A percentile compares a stretch with the other conserved stretches of the same genome.
Conservation (phyloP, 495 filamentous ascomycete genomes). For the Friedmanniomyces endolithicus region DNA sequence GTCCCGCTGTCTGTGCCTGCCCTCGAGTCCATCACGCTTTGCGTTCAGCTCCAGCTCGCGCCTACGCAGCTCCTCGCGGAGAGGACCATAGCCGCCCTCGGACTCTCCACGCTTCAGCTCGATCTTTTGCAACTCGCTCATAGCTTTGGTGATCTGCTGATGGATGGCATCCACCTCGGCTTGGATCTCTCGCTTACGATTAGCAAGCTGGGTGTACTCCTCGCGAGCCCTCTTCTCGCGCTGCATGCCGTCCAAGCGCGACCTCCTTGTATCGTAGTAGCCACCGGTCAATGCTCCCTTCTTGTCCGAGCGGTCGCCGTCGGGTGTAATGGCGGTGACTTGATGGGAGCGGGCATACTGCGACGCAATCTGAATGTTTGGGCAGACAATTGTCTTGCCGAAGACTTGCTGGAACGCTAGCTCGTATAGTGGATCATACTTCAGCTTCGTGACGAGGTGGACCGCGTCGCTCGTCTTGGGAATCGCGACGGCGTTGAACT, state of each 20-base stretch:
- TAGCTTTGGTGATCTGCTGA: slow-evolving; percentile 71
- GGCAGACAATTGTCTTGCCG: slow-evolving; percentile 89
- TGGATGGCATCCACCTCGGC: slow-evolving; percentile 61
- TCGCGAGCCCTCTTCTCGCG: slow-evolving; percentile 62
- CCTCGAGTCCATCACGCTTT: slow-evolving; percentile 60
- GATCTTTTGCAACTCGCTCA: slow-evolving; percentile 68
- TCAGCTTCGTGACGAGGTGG: slow-evolving; percentile 73
- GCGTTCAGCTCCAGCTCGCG: slow-evolving; percentile 61
- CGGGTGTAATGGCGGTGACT: slow-evolving; percentile 83
- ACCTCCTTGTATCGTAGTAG: slow-evolving; percentile 71
- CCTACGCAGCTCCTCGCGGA: slow-evolving; percentile 56
- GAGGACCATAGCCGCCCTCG: slow-evolving; percentile 70
- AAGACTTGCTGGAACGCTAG: slow-evolving; percentile 87
- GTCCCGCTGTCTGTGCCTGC: slow-evolving; percentile 54
- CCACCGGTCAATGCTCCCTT: slow-evolving; percentile 90
- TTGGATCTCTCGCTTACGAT: slow-evolving; percentile 45
- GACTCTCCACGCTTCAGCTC: slow-evolving; percentile 67
- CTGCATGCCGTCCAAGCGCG: slow-evolving; percentile 71
- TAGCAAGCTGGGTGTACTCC: slow-evolving; percentile 54
- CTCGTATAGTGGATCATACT: slow-evolving; percentile 64
- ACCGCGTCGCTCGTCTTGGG: slow-evolving; percentile 78
- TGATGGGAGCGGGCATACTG: slow-evolving; percentile 85
- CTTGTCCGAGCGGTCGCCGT: slow-evolving; percentile 87
- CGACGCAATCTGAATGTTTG: slow-evolving; percentile 68
- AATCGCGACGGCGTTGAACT: slow-evolving; percentile 53